phyloP scores from a whole-genome alignment of 2,329 filamentous ascomycete species.

The Pseudogymnoascus sp. region DNA sequence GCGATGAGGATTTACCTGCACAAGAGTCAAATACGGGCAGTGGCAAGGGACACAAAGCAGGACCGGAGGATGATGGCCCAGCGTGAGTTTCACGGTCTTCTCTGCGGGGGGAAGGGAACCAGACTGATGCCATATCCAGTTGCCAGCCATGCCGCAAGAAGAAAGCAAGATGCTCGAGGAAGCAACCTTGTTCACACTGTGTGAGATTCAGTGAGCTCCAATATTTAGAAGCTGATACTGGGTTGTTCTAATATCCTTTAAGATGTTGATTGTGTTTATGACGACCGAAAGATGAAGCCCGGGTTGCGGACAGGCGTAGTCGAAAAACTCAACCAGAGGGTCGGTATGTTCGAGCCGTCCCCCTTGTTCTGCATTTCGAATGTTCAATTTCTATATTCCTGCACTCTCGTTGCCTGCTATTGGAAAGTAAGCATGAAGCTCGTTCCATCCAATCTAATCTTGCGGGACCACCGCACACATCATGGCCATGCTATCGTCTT shows the following conservation, averaged over 20 bases:
- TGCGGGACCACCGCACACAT: neutral
- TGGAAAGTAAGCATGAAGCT: neutral
- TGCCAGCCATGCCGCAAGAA: conserved; percentile 37
- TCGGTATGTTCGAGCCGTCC: conserved; percentile 21
- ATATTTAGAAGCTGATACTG: neutral
- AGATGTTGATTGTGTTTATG: conserved; percentile 27
- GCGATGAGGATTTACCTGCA: neutral
- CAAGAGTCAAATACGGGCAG: neutral
- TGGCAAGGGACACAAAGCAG: conserved; percentile 1
- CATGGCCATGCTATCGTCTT: neutral
- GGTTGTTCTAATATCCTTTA: neutral
- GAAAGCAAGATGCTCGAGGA: conserved; percentile 36
- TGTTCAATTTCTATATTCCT: neutral
- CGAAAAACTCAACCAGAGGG: conserved; percentile 26
- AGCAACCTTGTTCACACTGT: conserved; percentile 36
- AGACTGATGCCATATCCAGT: neutral
- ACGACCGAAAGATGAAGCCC: conserved; percentile 25
- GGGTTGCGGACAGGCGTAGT: conserved; percentile 28
- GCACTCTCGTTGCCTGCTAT: neutral
- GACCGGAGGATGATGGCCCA: conserved; percentile 12
- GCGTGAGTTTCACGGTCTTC: conserved; percentile 9
- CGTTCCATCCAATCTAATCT: neutral
- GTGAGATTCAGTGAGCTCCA: conserved; percentile 24
- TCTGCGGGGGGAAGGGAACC: neutral
- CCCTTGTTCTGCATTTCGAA: neutral